Evolutionary conservation across 2,329 filamentous ascomycete species (phyloP).

Genomic region (Cucurbitaria berberidis): DNA sequence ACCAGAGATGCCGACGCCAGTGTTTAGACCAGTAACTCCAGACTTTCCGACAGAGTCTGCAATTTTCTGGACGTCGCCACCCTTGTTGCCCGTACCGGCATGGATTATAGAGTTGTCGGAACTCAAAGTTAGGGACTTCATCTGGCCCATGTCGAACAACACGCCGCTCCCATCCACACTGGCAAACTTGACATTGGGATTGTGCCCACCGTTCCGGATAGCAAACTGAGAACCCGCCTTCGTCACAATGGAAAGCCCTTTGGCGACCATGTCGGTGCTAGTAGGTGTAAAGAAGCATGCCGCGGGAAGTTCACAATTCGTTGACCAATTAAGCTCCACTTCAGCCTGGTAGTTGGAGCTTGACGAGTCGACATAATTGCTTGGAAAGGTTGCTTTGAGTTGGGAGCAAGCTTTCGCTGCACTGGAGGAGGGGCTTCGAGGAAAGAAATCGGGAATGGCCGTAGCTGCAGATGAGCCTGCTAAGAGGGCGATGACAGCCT

Average conservation of each 20-base stretch:
- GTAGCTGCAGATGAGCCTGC: not conserved
- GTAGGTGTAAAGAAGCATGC: conserved; percentile 2
- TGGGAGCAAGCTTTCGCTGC: conserved; percentile 3
- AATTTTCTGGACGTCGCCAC: conserved; percentile 1
- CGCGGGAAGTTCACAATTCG: conserved; percentile 1
- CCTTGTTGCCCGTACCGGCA: conserved; percentile 1
- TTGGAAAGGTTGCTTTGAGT: conserved; percentile 1
- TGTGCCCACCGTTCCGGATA: conserved; percentile 1
- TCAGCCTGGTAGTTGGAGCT: not conserved
- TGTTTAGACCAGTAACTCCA: conserved; percentile 1
- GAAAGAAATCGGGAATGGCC: not conserved
- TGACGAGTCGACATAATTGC: conserved; percentile 1
- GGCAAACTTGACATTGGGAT: conserved; percentile 5
- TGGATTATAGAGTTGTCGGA: conserved; percentile 1
- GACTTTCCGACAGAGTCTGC: conserved; percentile 3
- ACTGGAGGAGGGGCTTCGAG: not conserved
- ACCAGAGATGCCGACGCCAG: conserved; percentile 39
- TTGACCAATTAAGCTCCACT: conserved; percentile 1
- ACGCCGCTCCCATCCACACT: conserved; percentile 1
- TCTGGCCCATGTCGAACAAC: conserved; percentile 2
- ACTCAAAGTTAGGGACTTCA: not conserved
- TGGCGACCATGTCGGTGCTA: not conserved
- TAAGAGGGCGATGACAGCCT: not conserved
- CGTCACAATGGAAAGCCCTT: conserved; percentile 1
- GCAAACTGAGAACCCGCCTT: conserved; percentile 2